Percentiles rank a stretch among this genome's conserved stretches.
phyloP scores from a whole-genome alignment of 495 filamentous ascomycete genomes.

The Aspergillus sclerotiicarbonarius region DNA sequence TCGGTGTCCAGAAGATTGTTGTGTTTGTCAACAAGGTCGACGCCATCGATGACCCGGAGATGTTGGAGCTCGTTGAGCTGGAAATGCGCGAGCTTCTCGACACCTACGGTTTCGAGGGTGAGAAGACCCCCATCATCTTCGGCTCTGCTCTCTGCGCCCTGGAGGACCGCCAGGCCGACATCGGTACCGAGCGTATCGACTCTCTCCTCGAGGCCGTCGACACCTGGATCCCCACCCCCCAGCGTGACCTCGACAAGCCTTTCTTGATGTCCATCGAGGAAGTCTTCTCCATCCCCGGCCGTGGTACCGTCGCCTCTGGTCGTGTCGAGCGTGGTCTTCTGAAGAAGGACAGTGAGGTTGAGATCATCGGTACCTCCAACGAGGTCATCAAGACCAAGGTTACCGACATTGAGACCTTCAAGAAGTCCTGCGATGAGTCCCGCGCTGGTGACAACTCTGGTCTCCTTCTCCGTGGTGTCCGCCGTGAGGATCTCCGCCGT shows the following conservation, averaged over 20 bases:
- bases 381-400: slow-evolving; percentile 93
- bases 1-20: slow-evolving; percentile 95
- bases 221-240: slow-evolving; percentile 90
- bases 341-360: slow-evolving; percentile 90
- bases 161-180: slow-evolving; percentile 82
- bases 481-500: slow-evolving; percentile 87
- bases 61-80: slow-evolving; percentile 99
- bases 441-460: slow-evolving; percentile 98
- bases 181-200: slow-evolving; percentile 82
- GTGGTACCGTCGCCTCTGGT: slow-evolving; percentile 94
- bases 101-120: slow-evolving; percentile 94
- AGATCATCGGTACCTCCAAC: slow-evolving; percentile 79
- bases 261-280: slow-evolving; percentile 99
- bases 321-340: slow-evolving; percentile 94
- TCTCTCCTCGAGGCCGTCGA: slow-evolving; percentile 88
- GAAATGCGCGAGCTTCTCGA: slow-evolving; percentile 97
- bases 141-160: slow-evolving; percentile 95
- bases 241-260: slow-evolving; percentile 90
- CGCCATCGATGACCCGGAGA: slow-evolving; percentile 92
- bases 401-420: slow-evolving; percentile 99
- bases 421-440: slow-evolving; percentile 95
- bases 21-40: slow-evolving; percentile 99
- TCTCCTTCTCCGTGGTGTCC: slow-evolving; percentile 89
- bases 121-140: slow-evolving; percentile 93
- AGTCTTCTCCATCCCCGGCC: slow-evolving; percentile 95